phyloP scores from a whole-genome alignment of 2,329 filamentous ascomycete genomes.

The Penicillium sp. region DNA sequence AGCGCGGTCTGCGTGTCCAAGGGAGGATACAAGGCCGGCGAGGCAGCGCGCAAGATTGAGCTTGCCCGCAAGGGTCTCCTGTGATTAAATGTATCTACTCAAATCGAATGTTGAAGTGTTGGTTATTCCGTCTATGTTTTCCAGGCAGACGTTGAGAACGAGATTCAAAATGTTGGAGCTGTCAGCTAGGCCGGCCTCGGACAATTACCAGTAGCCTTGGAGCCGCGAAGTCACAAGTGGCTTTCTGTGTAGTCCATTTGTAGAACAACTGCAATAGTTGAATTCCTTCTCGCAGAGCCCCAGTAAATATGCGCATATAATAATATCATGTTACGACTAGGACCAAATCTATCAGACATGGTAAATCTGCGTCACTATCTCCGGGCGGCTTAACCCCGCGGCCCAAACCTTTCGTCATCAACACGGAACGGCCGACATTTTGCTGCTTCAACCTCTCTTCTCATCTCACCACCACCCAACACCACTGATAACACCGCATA shows the following conservation, averaged over 20 bases:
- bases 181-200: too few species aligned
- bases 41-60: constrained; percentile 54
- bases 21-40: constrained; percentile 52
- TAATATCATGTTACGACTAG: too few species aligned
- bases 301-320: too few species aligned
- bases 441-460: neutral
- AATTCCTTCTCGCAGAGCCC: too few species aligned
- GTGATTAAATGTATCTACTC: constrained; percentile 29
- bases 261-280: too few species aligned
- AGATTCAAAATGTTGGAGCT: neutral
- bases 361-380: constrained; percentile 29
- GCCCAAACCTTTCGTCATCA: constrained; percentile 17
- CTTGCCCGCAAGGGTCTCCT: constrained; percentile 54
- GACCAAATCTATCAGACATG: too few species aligned
- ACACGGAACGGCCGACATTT: neutral
- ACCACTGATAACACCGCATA: neutral
- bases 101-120: neutral
- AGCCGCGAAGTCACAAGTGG: too few species aligned
- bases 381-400: constrained; percentile 37
- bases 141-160: neutral
- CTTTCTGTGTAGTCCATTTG: too few species aligned
- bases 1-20: constrained; percentile 54
- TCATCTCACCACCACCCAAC: neutral
- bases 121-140: neutral
- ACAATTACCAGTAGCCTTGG: too few species aligned